These are phyloP conservation scores for Venturia aucupariae DNA, from an alignment of 2,329 filamentous ascomycete genomes.

Conservation along the genomic window DNA sequence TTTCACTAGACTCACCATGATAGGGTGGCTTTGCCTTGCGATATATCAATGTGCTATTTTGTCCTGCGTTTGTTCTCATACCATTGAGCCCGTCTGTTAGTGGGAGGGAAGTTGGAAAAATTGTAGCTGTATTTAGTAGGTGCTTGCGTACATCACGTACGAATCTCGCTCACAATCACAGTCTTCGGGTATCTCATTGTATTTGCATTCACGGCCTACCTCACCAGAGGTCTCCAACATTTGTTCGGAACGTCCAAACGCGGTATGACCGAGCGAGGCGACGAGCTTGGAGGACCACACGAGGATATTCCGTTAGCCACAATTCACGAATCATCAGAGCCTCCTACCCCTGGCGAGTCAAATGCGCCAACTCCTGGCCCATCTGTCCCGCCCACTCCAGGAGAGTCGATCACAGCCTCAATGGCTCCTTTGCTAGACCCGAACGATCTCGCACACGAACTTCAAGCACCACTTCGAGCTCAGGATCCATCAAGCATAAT, in stretches of 20 bases:
- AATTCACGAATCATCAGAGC: background rate
- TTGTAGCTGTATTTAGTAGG: slow-evolving; percentile 50
- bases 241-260: slow-evolving; percentile 44
- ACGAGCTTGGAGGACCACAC: slow-evolving; percentile 34
- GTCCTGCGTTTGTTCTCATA: slow-evolving; percentile 49
- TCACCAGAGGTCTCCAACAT: slow-evolving; percentile 46
- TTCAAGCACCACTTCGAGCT: slow-evolving; percentile 15
- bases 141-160: background rate
- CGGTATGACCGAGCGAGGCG: slow-evolving; percentile 41
- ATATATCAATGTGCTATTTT: slow-evolving; percentile 52
- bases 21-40: slow-evolving; percentile 49
- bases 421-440: background rate
- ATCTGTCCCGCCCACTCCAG: background rate
- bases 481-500: slow-evolving; percentile 20
- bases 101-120: slow-evolving; percentile 47
- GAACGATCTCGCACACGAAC: background rate
- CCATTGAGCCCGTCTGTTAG: slow-evolving; percentile 48
- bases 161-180: slow-evolving; percentile 21
- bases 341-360: background rate
- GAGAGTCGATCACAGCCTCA: background rate
- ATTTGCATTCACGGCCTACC: slow-evolving; percentile 44
- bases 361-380: background rate
- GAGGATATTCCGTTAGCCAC: slow-evolving; percentile 1
- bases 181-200: slow-evolving; percentile 48
- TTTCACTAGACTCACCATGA: background rate